These are phyloP conservation scores for Aspergillus panamensis DNA, from an alignment of 495 filamentous ascomycete species.

Conservation along the genomic window DNA sequence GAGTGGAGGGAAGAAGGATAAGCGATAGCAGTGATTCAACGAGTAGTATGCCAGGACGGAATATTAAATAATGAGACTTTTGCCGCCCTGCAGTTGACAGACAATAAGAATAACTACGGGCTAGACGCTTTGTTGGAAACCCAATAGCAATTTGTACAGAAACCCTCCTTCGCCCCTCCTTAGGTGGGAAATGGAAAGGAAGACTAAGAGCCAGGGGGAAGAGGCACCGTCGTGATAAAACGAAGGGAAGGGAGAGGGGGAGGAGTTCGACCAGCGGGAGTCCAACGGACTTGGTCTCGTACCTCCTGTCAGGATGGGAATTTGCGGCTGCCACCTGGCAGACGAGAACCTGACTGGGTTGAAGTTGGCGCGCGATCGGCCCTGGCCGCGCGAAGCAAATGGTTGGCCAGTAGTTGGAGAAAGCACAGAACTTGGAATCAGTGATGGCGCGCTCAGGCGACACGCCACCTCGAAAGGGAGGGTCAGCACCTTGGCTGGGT, in stretches of 20 bases:
- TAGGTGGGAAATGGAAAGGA: not conserved
- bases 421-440: slow-evolving; percentile 21
- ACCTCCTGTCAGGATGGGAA: slow-evolving; percentile 13
- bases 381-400: slow-evolving; percentile 33
- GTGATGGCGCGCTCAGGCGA: slow-evolving; percentile 35
- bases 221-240: slow-evolving; percentile 14
- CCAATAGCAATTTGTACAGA: slow-evolving; percentile 13
- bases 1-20: slow-evolving; percentile 20
- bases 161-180: not conserved
- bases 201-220: slow-evolving; percentile 11
- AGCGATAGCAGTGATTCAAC: slow-evolving; percentile 20
- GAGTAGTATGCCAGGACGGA: slow-evolving; percentile 19
- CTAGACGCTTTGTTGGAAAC: slow-evolving; percentile 11
- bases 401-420: slow-evolving; percentile 29
- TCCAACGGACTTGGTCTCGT: slow-evolving; percentile 1
- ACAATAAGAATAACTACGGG: slow-evolving; percentile 15
- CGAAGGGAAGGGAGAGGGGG: slow-evolving; percentile 7
- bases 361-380: slow-evolving; percentile 47
- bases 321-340: slow-evolving; percentile 30
- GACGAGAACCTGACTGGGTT: slow-evolving; percentile 21
- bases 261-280: slow-evolving; percentile 15
- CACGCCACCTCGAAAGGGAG: slow-evolving; percentile 25
- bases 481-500: slow-evolving; percentile 14
- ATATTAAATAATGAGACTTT: slow-evolving; percentile 20
- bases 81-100: slow-evolving; percentile 20